These are phyloP conservation scores for Malassezia psittaci DNA, from an alignment of 1,284 basidiomycete genomes.

Conservation along the genomic window DNA sequence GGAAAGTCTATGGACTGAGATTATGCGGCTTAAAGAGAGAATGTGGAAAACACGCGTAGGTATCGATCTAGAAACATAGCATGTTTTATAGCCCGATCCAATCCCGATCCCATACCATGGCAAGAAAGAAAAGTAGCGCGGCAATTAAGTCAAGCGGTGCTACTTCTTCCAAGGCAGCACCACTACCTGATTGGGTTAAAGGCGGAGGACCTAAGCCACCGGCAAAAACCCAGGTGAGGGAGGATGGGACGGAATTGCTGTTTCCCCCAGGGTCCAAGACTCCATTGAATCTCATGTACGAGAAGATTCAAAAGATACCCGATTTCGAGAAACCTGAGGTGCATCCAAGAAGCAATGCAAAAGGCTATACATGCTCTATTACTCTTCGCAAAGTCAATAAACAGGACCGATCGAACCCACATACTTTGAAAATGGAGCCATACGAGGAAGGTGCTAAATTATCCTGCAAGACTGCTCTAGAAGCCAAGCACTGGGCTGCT, in stretches of 20 bases:
- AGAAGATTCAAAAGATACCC: conserved; percentile 39
- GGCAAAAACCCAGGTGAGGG: conserved; percentile 15
- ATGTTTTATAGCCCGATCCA: not conserved
- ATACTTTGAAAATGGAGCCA: conserved; percentile 39
- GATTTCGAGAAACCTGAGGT: conserved; percentile 44
- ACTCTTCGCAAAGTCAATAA: conserved; percentile 43
- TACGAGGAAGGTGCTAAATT: conserved; percentile 33
- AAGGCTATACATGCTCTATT: conserved; percentile 35
- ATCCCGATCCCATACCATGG: conserved; percentile 18
- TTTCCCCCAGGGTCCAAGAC: conserved; percentile 47
- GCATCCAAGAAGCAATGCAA: conserved; percentile 27
- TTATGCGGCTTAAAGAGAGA: conserved; percentile 13
- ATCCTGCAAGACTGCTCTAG: conserved; percentile 26
- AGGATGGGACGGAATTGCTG: conserved; percentile 18
- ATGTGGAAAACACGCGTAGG: conserved; percentile 16
- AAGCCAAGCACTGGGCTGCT: conserved; percentile 47
- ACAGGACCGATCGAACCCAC: conserved; percentile 35
- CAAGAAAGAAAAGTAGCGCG: conserved; percentile 39
- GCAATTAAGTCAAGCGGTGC: conserved; percentile 43
- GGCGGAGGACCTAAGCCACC: conserved; percentile 25
- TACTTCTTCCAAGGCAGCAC: conserved; percentile 42
- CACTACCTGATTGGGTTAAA: conserved; percentile 47
- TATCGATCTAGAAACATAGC: conserved; percentile 11
- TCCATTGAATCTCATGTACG: conserved; percentile 46
- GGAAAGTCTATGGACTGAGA: conserved; percentile 14